These are phyloP conservation scores for Corylus americana DNA, from an alignment of 306 rosid species.

Conservation along the genomic window DNA sequence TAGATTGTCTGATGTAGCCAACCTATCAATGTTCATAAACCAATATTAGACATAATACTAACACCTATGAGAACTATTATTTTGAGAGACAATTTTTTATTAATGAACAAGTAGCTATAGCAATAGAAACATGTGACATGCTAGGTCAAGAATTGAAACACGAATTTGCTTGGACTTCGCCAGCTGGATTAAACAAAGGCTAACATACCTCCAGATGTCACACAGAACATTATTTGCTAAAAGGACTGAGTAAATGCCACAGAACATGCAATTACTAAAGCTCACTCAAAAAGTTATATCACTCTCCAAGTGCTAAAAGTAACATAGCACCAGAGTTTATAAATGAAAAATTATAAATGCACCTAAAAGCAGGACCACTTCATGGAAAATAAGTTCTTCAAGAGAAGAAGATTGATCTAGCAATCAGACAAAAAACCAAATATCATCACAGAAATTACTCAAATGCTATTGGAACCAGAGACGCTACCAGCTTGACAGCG, in stretches of 20 bases:
- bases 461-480: constrained; percentile 18
- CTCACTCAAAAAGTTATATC: neutral
- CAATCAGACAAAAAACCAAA: constrained; percentile 9
- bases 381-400: constrained; percentile 4
- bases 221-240: neutral
- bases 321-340: neutral
- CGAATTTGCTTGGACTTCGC: neutral
- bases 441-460: neutral
- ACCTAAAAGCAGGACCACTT: neutral
- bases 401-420: constrained; percentile 7
- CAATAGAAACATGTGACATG: neutral
- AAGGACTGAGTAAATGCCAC: neutral
- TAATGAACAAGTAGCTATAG: neutral
- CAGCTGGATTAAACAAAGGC: neutral
- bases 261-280: neutral
- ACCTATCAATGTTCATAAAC: constrained; percentile 52
- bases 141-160: neutral
- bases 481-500: constrained; percentile 83
- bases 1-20: constrained; percentile 75
- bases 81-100: constrained; percentile 10
- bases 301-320: neutral
- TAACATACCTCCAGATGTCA: neutral
- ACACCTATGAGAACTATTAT: constrained; percentile 5
- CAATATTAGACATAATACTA: neutral
- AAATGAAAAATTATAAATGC: neutral